Base-by-base conservation (phyloP, 306 rosid genomes). In the Nissolia schottii region DNA sequence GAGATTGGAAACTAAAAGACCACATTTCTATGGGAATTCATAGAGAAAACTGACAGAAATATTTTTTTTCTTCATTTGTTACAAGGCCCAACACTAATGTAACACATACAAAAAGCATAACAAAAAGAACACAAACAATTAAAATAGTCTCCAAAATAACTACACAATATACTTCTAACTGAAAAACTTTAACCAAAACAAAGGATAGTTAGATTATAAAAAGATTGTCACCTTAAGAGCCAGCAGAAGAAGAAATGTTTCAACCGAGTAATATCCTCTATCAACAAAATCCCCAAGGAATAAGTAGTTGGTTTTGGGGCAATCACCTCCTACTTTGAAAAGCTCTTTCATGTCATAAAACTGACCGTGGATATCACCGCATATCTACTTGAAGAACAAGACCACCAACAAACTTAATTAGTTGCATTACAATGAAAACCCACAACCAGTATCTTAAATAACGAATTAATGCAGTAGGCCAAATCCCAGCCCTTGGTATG, bases 281-380 rank as follows among this genome's bases (percentile, higher is more conserved):
- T 95, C 97, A 55, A 95, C 97, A 75, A 95, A 95, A 87, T 95
- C 99, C 64, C 99, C 99, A 67, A 95, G 99, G 81, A 95, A 95
- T 64, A 95, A 79, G 82, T 95, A 95, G 77, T 95, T 95, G 6
- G 96, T 95, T 84, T 91, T 88, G 9, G 97, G 99, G 83, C 99
- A 95, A 74, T 95, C 99, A 15, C 96, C 96, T 82, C 99, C 99
- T 6, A 95, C 99, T 88, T 85, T 95, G 86, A 95, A 95, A 81
- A 95, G 99, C 90, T 95, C 99, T 72, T 91, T 95, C 99, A 91
- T 86, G 76, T 95, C 99, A 70, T 95, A 95, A 82, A 95, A 95
- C 74, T 95, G 99, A 53, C 99, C 97, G 37, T 95, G 99, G 73
- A 95, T 95, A 87, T 92, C 99, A 15, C 99, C 99, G 28, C 99